Conservation (phyloP, 306 rosid species). For the Cercis canadensis region DNA sequence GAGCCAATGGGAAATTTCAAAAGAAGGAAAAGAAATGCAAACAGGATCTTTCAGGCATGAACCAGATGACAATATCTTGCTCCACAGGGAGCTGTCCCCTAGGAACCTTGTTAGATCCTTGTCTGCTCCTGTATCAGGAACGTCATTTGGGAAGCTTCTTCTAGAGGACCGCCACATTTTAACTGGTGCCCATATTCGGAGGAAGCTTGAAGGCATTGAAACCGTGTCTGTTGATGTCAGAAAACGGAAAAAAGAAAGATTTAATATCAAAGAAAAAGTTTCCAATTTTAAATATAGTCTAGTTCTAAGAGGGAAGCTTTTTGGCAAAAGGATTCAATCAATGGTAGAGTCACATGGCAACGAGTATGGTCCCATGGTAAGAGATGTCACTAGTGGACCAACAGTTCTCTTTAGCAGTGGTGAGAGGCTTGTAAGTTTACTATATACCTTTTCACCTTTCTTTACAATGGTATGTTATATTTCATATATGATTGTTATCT, state of each 20-base stretch:
- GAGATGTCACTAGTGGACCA: slow-evolving; percentile 86
- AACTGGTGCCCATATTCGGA: slow-evolving; percentile 87
- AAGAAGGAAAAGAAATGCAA: slow-evolving; percentile 59
- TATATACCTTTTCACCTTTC: slow-evolving; percentile 7
- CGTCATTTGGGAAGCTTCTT: slow-evolving; percentile 98
- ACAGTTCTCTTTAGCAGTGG: slow-evolving; percentile 73
- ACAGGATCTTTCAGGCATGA: slow-evolving; percentile 88
- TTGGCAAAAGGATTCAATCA: slow-evolving; percentile 78
- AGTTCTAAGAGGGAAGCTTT: slow-evolving; percentile 71
- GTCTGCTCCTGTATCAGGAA: slow-evolving; percentile 96
- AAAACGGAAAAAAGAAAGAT: slow-evolving; percentile 74
- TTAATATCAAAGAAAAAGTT: slow-evolving; percentile 84
- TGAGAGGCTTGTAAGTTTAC: slow-evolving; percentile 75
- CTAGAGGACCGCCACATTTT: slow-evolving; percentile 89
- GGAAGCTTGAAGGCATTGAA: slow-evolving; percentile 88
- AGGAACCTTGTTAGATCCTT: slow-evolving; percentile 87
- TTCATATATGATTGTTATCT: slow-evolving; percentile 34
- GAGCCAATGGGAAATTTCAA: slow-evolving; percentile 52
- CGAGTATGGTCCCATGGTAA: slow-evolving; percentile 49
- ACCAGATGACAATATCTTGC: slow-evolving; percentile 48
- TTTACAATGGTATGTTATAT: slow-evolving; percentile 19
- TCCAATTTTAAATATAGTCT: slow-evolving; percentile 77
- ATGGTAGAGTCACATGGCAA: slow-evolving; percentile 53
- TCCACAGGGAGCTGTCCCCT: slow-evolving; percentile 74
- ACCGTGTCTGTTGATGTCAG: slow-evolving; percentile 50